phyloP scores from a whole-genome alignment of 2,329 filamentous ascomycete species.

The Endothia cerciana region DNA sequence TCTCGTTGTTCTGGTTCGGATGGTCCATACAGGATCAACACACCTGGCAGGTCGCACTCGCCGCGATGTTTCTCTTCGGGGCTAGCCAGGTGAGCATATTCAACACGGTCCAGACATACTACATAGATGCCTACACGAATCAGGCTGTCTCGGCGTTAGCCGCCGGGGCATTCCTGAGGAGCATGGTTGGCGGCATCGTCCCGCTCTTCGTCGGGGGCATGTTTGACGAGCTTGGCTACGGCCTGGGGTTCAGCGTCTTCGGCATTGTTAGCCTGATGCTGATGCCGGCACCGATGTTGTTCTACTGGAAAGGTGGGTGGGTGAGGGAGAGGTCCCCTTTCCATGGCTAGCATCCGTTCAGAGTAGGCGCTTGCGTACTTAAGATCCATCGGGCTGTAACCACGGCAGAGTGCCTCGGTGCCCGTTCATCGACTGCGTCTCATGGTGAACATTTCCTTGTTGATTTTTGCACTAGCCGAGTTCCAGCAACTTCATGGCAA shows the following conservation, averaged over 20 bases:
- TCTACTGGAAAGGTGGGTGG: slow-evolving; percentile 6
- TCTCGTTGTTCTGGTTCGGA: neutral
- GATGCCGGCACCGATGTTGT: slow-evolving; percentile 7
- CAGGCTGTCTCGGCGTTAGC: neutral
- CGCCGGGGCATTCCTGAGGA: neutral
- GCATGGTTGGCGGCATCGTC: neutral
- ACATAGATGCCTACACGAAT: neutral
- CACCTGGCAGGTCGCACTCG: neutral
- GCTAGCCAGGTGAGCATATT: slow-evolving; percentile 6
- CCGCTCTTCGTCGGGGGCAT: neutral
- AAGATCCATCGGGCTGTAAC: too few species aligned
- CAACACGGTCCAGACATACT: slow-evolving; percentile 8
- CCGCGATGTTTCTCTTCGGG: neutral
- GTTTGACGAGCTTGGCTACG: neutral
- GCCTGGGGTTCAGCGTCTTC: neutral
- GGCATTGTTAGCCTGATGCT: neutral
- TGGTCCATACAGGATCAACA: neutral
- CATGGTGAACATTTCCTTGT: too few species aligned
- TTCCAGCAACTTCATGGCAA: too few species aligned
- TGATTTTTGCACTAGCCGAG: too few species aligned
- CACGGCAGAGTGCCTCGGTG: too few species aligned
- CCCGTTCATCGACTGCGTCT: too few species aligned
- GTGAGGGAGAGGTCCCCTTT: neutral
- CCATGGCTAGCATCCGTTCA: too few species aligned
- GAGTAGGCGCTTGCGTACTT: too few species aligned